These are phyloP conservation scores for Silene vulgaris DNA, from an alignment of 179 eudicot genomes.

Conservation along the genomic window DNA sequence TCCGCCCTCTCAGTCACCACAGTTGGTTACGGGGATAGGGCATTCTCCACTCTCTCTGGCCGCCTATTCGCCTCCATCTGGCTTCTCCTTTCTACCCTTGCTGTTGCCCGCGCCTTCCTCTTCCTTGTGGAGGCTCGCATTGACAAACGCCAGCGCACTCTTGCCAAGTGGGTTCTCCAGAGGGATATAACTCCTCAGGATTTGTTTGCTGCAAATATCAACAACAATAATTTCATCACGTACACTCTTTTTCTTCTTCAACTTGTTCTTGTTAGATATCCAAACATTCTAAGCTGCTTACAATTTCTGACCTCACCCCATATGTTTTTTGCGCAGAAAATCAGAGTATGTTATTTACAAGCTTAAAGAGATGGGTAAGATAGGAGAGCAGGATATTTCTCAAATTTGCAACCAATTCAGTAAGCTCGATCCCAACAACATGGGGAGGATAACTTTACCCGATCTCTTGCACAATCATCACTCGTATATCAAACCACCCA, in stretches of 20 bases:
- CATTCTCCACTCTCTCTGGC: slow-evolving; percentile 45
- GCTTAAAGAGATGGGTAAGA: slow-evolving; percentile 66
- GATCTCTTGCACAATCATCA: slow-evolving; percentile 34
- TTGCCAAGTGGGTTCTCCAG: slow-evolving; percentile 55
- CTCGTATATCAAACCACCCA: not conserved
- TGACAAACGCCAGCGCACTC: slow-evolving; percentile 50
- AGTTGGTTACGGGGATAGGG: slow-evolving; percentile 63
- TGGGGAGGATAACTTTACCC: slow-evolving; percentile 53
- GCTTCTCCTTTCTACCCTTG: slow-evolving; percentile 57
- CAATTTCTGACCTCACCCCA: too few relatives aligned
- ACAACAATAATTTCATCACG: slow-evolving; percentile 54
- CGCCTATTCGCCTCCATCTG: slow-evolving; percentile 53
- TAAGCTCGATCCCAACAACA: slow-evolving; percentile 46
- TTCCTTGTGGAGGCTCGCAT: slow-evolving; percentile 58
- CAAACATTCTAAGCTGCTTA: too few relatives aligned
- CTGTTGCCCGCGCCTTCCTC: slow-evolving; percentile 57
- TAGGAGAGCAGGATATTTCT: slow-evolving; percentile 44
- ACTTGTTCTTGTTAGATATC: too few relatives aligned
- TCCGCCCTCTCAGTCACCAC: slow-evolving; percentile 63
- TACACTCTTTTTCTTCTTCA: slow-evolving; percentile 3
- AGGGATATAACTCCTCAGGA: slow-evolving; percentile 48
- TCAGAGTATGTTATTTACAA: slow-evolving; percentile 54
- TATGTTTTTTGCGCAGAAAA: slow-evolving; percentile 33
- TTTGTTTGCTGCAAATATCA: slow-evolving; percentile 53
- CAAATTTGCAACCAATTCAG: slow-evolving; percentile 52